Percentiles rank a stretch among this genome's conserved stretches.
phyloP scores from a whole-genome alignment of 495 filamentous ascomycete species.

The Hyphodiscus hymeniophilus region DNA sequence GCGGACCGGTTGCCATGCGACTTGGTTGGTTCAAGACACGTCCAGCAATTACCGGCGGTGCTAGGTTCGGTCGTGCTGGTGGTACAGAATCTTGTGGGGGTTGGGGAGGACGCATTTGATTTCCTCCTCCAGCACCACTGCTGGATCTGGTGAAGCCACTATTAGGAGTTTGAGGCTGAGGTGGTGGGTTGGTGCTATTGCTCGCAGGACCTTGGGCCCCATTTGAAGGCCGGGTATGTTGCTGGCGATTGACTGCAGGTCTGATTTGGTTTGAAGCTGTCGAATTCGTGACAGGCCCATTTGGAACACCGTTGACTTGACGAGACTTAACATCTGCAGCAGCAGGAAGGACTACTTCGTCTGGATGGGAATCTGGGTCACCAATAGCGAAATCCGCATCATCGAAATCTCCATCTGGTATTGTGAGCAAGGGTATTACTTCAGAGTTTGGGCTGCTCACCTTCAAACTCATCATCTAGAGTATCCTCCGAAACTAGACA shows the following conservation, averaged over 20 bases:
- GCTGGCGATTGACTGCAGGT: constrained; percentile 18
- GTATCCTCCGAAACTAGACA: constrained; percentile 24
- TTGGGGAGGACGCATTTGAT: constrained; percentile 2
- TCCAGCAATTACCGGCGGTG: constrained; percentile 7
- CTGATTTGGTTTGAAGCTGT: constrained; percentile 18
- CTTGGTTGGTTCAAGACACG: constrained; percentile 20
- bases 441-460: constrained; percentile 31
- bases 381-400: constrained; percentile 62
- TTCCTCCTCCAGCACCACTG: constrained; percentile 9
- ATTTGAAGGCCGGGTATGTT: constrained; percentile 11
- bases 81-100: constrained; percentile 1
- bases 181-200: background rate
- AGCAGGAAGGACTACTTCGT: constrained; percentile 38
- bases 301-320: constrained; percentile 13
- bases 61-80: background rate
- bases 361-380: constrained; percentile 49
- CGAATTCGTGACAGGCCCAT: constrained; percentile 5
- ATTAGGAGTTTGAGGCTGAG: constrained; percentile 22
- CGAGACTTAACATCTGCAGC: constrained; percentile 11
- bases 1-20: constrained; percentile 4
- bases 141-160: constrained; percentile 14
- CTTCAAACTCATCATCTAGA: constrained; percentile 63
- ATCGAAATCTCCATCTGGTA: constrained; percentile 57
- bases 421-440: constrained; percentile 21
- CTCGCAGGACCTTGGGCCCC: constrained; percentile 3